Conservation (phyloP, 2,329 filamentous ascomycete species). For the Coleophoma cylindrospora region DNA sequence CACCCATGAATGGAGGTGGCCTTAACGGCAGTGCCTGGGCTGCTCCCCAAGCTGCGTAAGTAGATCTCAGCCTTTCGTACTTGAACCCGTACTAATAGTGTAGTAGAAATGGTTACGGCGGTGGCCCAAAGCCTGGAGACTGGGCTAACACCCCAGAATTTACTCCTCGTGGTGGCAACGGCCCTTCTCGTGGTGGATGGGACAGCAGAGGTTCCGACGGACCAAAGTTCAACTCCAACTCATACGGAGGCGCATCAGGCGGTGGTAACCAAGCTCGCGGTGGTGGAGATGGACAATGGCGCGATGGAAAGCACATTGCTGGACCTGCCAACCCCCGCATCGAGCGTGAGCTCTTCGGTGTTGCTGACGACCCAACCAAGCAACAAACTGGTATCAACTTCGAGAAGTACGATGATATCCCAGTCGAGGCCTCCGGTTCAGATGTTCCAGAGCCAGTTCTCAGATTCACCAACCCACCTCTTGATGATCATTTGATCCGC, state of each 20-base stretch:
- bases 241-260: constrained; percentile 39
- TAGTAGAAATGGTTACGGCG: constrained; percentile 45
- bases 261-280: constrained; percentile 59
- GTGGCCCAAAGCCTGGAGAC: constrained; percentile 23
- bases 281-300: constrained; percentile 94
- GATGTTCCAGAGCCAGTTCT: constrained; percentile 90
- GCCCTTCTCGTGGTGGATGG: constrained; percentile 23
- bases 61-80: constrained; percentile 8
- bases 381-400: constrained; percentile 99
- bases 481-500: constrained; percentile 86
- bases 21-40: constrained; percentile 61
- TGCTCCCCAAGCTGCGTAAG: constrained; percentile 40
- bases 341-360: constrained; percentile 93
- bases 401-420: constrained; percentile 99
- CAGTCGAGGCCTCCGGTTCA: constrained; percentile 91
- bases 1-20: constrained; percentile 33
- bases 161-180: constrained; percentile 25
- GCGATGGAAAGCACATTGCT: constrained; percentile 91
- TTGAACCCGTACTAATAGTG: constrained; percentile 17
- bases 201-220: constrained; percentile 15
- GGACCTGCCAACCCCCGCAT: constrained; percentile 83
- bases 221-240: constrained; percentile 46
- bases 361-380: constrained; percentile 86
- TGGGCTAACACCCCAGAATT: constrained; percentile 31
- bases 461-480: constrained; percentile 87